Percentiles rank a stretch among this genome's conserved stretches.
These are phyloP conservation scores for Spiraea crenata DNA, from an alignment of 331 rosid species.

Conservation along the genomic window DNA sequence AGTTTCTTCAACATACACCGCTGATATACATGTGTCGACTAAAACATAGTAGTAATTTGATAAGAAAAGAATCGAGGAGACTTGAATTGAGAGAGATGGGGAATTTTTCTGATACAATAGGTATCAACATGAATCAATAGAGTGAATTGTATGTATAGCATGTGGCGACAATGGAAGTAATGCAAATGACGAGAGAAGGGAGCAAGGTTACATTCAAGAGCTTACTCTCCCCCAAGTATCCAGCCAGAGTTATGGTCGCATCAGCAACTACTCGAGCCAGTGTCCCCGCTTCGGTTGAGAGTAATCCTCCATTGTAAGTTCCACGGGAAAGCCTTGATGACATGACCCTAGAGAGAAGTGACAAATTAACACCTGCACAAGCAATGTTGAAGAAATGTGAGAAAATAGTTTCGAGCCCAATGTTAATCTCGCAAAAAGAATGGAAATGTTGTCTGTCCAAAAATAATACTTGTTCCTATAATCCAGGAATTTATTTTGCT, in stretches of 20 bases:
- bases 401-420: too few relatives aligned
- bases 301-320: slow-evolving; percentile 85
- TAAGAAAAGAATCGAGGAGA: not conserved
- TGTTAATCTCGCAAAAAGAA: too few relatives aligned
- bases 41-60: not conserved
- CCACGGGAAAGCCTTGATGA: slow-evolving; percentile 97
- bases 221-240: slow-evolving; percentile 64
- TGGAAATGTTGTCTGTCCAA: too few relatives aligned
- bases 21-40: not conserved
- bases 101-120: not conserved
- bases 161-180: slow-evolving; percentile 80
- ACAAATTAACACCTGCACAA: slow-evolving; percentile 80
- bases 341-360: slow-evolving; percentile 96
- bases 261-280: slow-evolving; percentile 97
- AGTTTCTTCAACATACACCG: slow-evolving; percentile 14
- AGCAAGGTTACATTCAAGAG: slow-evolving; percentile 78
- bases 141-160: slow-evolving; percentile 89
- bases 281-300: slow-evolving; percentile 99
- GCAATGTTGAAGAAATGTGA: not conserved
- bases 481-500: too few relatives aligned
- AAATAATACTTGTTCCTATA: too few relatives aligned
- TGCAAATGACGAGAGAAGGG: slow-evolving; percentile 81
- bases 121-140: slow-evolving; percentile 34
- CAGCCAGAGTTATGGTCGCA: slow-evolving; percentile 83
- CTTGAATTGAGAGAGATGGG: slow-evolving; percentile 2